Evolutionary conservation across 257 asterid species (phyloP).

Genomic region (Paulownia fortunei): DNA sequence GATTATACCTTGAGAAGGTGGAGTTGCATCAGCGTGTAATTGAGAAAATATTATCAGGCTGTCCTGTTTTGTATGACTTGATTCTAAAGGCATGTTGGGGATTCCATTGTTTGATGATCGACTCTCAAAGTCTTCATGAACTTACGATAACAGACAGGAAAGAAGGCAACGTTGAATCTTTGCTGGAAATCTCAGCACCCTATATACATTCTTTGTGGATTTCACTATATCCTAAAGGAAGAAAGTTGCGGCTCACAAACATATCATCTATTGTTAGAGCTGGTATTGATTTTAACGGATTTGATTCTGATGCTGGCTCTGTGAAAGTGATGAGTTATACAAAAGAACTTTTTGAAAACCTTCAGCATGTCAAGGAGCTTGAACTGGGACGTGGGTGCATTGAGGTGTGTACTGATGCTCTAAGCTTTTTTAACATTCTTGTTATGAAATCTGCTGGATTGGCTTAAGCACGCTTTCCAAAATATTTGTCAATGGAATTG

Average conservation of each 20-base stretch:
- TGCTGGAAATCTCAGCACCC: constrained; percentile 30
- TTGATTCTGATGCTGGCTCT: no score
- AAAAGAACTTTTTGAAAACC: not conserved
- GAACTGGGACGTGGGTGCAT: not conserved
- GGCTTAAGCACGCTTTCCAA: no score
- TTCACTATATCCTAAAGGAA: no score
- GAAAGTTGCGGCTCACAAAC: not conserved
- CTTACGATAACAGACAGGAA: not conserved
- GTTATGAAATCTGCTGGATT: no score
- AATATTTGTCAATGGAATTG: no score
- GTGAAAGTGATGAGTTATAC: not conserved
- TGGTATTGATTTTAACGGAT: no score
- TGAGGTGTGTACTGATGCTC: constrained; percentile 9
- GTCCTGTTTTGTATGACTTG: constrained; percentile 12
- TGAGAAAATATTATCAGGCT: constrained; percentile 12
- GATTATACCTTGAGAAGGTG: no score
- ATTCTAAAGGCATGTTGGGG: not conserved
- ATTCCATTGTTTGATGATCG: not conserved
- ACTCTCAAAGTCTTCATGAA: not conserved
- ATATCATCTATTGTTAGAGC: constrained; percentile 17
- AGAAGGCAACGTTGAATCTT: not conserved
- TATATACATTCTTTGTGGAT: not conserved
- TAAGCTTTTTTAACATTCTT: no score
- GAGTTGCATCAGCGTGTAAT: not conserved
- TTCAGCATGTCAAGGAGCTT: constrained; percentile 1